Conservation (phyloP, 228 moss, liverwort and hornwort species). For the Sphagnum magellanicum region DNA sequence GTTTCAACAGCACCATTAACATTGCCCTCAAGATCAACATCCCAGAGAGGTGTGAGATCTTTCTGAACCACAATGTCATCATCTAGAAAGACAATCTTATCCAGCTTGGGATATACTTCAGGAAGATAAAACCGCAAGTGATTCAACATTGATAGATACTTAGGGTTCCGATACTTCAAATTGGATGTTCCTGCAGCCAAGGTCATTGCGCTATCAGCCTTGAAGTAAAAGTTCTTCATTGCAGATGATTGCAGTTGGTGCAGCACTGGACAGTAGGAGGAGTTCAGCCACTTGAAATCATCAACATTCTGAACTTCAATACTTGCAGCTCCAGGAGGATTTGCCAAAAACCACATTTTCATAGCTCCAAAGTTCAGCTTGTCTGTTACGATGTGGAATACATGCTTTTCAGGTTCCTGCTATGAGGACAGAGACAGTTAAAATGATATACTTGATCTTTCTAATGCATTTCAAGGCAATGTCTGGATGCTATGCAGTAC, state of each 20-base stretch:
- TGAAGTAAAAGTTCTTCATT: constrained; percentile 66
- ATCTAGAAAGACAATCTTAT: constrained; percentile 71
- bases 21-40: constrained; percentile 57
- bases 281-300: constrained; percentile 74
- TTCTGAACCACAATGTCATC: constrained; percentile 74
- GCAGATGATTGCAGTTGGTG: constrained; percentile 65
- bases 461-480: too few relatives aligned
- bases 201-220: constrained; percentile 37
- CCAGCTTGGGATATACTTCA: constrained; percentile 61
- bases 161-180: constrained; percentile 76
- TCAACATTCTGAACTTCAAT: constrained; percentile 69
- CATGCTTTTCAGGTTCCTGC: constrained; percentile 67
- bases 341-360: constrained; percentile 84
- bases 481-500: too few relatives aligned
- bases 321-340: constrained; percentile 65
- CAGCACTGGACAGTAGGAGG: constrained; percentile 79
- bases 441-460: too few relatives aligned
- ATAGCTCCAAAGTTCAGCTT: constrained; percentile 78
- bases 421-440: too few relatives aligned
- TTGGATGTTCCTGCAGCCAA: constrained; percentile 17
- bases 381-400: constrained; percentile 80
- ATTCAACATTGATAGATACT: constrained; percentile 86
- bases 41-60: constrained; percentile 73
- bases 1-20: constrained; percentile 88
- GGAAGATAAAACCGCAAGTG: constrained; percentile 84